These are phyloP conservation scores for Tetrapisispora iriomotensis DNA, from an alignment of 805 yeast genomes.

Conservation along the genomic window DNA sequence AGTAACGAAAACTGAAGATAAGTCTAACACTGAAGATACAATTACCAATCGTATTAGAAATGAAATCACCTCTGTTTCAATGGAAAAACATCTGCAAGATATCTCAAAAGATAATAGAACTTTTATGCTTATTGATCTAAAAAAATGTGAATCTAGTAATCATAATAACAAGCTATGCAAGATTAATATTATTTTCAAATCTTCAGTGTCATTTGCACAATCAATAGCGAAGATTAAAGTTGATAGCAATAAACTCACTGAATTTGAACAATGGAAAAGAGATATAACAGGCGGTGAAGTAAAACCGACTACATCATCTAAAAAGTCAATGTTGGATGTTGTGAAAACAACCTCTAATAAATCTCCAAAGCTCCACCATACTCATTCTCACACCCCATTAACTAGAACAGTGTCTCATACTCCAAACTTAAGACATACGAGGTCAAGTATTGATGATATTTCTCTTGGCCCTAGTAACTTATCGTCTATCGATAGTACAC, in stretches of 20 bases:
- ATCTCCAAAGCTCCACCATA: constrained; percentile 4
- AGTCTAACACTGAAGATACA: neutral
- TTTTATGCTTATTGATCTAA: constrained; percentile 7
- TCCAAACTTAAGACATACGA: constrained; percentile 11
- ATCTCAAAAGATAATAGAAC: constrained; percentile 10
- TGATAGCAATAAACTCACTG: constrained; percentile 5
- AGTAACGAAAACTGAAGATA: neutral
- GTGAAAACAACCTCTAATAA: constrained; percentile 5
- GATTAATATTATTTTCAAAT: constrained; percentile 11
- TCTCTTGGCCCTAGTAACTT: too few species aligned
- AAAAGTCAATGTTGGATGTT: constrained; percentile 20
- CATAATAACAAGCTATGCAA: neutral
- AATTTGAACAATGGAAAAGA: constrained; percentile 11
- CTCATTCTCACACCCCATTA: constrained; percentile 4
- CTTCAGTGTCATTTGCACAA: constrained; percentile 13
- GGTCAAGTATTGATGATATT: too few species aligned
- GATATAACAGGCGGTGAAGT: constrained; percentile 16
- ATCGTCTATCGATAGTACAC: constrained; percentile 1
- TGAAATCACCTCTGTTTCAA: constrained; percentile 1
- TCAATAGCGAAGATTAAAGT: constrained; percentile 12
- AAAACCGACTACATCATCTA: constrained; percentile 2
- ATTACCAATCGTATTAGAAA: neutral
- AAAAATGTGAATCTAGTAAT: constrained; percentile 6
- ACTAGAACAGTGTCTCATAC: neutral
- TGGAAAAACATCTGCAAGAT: constrained; percentile 6